Evolutionary conservation across 225 moss, liverwort and hornwort genomes (phyloP).

Genomic region (Rhytidiadelphus loreus): DNA sequence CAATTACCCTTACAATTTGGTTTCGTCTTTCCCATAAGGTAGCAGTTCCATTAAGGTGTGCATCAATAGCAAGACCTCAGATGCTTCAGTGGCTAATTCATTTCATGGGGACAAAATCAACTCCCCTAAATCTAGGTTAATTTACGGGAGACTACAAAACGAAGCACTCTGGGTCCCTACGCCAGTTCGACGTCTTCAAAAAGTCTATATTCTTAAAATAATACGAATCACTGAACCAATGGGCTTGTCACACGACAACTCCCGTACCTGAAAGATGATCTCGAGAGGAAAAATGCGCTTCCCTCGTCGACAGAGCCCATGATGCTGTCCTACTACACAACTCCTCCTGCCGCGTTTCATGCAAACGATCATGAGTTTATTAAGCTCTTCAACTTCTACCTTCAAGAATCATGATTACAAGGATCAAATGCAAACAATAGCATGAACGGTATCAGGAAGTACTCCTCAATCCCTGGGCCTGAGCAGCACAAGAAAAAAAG

Average conservation of each 20-base stretch:
- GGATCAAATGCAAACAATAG: background rate
- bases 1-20: background rate
- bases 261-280: slow-evolving; percentile 9
- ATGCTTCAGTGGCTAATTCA: background rate
- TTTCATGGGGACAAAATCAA: background rate
- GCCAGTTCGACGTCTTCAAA: background rate
- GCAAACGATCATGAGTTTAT: background rate
- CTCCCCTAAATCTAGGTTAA: background rate
- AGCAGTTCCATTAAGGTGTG: background rate
- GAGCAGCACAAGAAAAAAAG: background rate
- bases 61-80: background rate
- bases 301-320: slow-evolving; percentile 21
- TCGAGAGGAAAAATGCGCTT: slow-evolving; percentile 19
- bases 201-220: background rate
- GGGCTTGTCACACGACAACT: background rate
- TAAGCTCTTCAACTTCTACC: background rate
- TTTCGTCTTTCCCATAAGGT: background rate
- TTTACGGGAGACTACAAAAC: background rate
- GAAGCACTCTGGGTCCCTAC: background rate
- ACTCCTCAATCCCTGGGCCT: background rate
- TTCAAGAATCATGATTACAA: background rate
- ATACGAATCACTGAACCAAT: background rate
- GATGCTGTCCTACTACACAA: slow-evolving; percentile 1
- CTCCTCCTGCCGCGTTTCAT: slow-evolving; percentile 18
- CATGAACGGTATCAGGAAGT: background rate